Base-by-base conservation (phyloP, 768 basidiomycete species). In the Suillus luteus region DNA sequence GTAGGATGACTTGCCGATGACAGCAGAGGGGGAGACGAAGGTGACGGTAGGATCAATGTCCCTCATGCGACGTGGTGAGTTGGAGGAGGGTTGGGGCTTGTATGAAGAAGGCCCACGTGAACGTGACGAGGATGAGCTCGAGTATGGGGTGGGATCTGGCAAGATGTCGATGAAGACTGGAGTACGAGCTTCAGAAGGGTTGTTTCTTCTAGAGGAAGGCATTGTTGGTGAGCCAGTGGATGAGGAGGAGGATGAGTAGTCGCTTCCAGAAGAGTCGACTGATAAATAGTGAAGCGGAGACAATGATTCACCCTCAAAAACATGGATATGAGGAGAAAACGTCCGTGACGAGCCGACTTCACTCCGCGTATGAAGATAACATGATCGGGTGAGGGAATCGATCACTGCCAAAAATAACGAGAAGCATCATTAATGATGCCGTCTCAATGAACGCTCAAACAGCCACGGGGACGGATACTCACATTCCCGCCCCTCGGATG, bases 401-500 rank as follows among this genome's bases (percentile, higher is more conserved):
- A 75, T 75, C 71, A 75, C 74, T 75, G 46, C 54, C 73, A 75
- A 74, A 76, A 70, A 75, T 60, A 75, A 68, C 55, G n/a, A 35
- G 67, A 74, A 64, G 72, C 67, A 17, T 64, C 69, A 49, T 75
- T 68, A 70, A 64, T 49, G 67, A 68, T 51, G 62, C 62, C 70
- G 71, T 73, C 68, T 71, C 55, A 73, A 51, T 55, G 60, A 67
- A 67, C 74, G 74, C 72, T 48, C 61, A 57, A 65, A 60, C 57
- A 22, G 40, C 38, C 27, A 57, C 35, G 2, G 48, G 31, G 60
- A 59, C 31, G 65, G 60, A 9, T 35, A 83, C 89, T 76, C 72
- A 92, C 91, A 78, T 72, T 84, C 79, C 73, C 88, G 89, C 44
- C 89, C 90, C 55, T 88, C 86, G 67, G 86, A 83, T 2, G 89